Percentiles rank a stretch among this genome's conserved stretches.
Conservation (phyloP, 129 eudicot species). For the Tagetes erecta region DNA sequence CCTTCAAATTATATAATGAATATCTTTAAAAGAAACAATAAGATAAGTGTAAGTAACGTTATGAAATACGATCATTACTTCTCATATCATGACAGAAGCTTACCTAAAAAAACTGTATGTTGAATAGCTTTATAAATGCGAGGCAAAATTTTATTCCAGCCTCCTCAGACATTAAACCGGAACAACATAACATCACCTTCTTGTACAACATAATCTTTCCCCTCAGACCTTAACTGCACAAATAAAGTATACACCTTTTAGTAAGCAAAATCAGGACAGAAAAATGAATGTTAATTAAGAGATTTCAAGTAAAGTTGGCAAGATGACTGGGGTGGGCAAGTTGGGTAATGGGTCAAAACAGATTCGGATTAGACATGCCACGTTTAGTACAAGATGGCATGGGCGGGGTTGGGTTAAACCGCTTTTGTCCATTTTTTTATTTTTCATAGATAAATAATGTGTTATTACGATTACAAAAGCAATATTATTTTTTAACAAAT, state of each 20-base stretch:
- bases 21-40: background rate
- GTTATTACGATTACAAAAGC: background rate
- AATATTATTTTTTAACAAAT: background rate
- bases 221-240: slow-evolving; percentile 89
- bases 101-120: slow-evolving; percentile 17
- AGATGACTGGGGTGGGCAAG: background rate
- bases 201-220: slow-evolving; percentile 89
- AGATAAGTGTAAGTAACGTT: background rate
- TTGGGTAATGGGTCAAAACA: slow-evolving; percentile 3
- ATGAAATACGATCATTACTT: background rate
- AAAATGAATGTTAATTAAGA: background rate
- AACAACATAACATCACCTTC: slow-evolving; percentile 98
- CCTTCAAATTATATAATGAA: slow-evolving; percentile 8
- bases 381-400: background rate
- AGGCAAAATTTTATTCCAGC: slow-evolving; percentile 1
- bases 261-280: background rate
- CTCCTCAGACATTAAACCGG: slow-evolving; percentile 73
- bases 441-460: background rate
- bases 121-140: background rate
- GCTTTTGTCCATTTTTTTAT: background rate
- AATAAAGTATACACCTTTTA: slow-evolving; percentile 11
- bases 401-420: background rate
- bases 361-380: background rate
- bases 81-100: slow-evolving; percentile 11
- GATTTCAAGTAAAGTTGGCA: background rate